These are phyloP conservation scores for Passalora sequoiae DNA, from an alignment of 2,329 filamentous ascomycete species.

Conservation along the genomic window DNA sequence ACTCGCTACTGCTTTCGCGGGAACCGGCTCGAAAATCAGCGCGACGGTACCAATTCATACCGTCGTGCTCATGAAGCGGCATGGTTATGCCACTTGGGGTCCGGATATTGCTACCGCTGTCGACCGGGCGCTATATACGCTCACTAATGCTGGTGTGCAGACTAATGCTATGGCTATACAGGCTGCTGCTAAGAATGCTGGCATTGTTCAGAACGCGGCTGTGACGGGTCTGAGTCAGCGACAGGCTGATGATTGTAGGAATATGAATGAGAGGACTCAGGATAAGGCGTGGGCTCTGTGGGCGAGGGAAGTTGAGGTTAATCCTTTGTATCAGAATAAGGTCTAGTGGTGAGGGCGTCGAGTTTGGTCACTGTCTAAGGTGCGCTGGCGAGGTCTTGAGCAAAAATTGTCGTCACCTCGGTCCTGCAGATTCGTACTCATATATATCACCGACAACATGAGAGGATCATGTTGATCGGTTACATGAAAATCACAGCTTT, in stretches of 20 bases:
- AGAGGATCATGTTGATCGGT: no score
- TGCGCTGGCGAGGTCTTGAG: no score
- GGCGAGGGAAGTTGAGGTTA: constrained; percentile 28
- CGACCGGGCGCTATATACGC: constrained; percentile 42
- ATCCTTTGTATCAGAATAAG: constrained; percentile 24
- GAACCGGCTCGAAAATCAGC: neutral
- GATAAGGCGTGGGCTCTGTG: constrained; percentile 31
- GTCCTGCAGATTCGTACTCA: no score
- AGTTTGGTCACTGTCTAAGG: no score
- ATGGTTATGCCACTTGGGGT: constrained; percentile 42
- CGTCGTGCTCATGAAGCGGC: constrained; percentile 44
- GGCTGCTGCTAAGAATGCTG: constrained; percentile 5
- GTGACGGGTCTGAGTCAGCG: constrained; percentile 20
- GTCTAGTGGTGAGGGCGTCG: no score
- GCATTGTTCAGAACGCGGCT: constrained; percentile 1
- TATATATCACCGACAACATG: no score
- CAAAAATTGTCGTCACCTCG: no score
- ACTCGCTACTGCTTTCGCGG: constrained; percentile 20
- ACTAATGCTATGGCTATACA: constrained; percentile 34
- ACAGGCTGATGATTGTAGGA: constrained; percentile 22
- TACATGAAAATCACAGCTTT: no score
- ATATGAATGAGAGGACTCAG: constrained; percentile 28
- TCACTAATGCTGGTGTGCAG: constrained; percentile 42
- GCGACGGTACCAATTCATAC: constrained; percentile 20
- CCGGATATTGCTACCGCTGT: constrained; percentile 38